Conservation (phyloP, 2,329 filamentous ascomycete species). For the Colletotrichum sidae region DNA sequence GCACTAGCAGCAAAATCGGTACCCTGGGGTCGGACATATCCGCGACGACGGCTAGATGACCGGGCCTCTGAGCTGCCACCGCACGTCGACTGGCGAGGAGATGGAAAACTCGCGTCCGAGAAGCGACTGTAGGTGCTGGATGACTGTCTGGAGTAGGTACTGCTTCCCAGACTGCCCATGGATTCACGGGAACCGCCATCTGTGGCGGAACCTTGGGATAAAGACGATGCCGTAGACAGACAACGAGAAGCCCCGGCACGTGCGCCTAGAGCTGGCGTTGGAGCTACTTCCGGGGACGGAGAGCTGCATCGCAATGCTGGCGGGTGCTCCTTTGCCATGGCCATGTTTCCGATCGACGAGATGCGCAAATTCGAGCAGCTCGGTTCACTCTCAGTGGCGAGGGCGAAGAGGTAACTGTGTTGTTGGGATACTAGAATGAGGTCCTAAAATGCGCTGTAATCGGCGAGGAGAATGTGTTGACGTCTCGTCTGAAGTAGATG, state of each 20-base stretch:
- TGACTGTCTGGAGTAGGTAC: slow-evolving; percentile 71
- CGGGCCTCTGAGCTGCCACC: slow-evolving; percentile 52
- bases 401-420: not conserved
- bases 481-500: slow-evolving; percentile 23
- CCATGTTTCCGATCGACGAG: slow-evolving; percentile 42
- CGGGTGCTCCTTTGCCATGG: slow-evolving; percentile 47
- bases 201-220: slow-evolving; percentile 66
- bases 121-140: slow-evolving; percentile 66
- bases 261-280: slow-evolving; percentile 71
- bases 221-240: slow-evolving; percentile 71
- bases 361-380: slow-evolving; percentile 10
- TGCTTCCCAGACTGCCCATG: slow-evolving; percentile 67
- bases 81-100: slow-evolving; percentile 60
- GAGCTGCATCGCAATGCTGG: slow-evolving; percentile 64
- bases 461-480: slow-evolving; percentile 4
- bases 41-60: slow-evolving; percentile 67
- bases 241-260: slow-evolving; percentile 71
- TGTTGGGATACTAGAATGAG: not conserved
- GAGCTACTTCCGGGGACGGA: slow-evolving; percentile 73
- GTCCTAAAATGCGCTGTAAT: slow-evolving; percentile 5
- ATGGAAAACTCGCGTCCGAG: slow-evolving; percentile 55
- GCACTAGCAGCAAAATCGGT: slow-evolving; percentile 93
- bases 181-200: slow-evolving; percentile 64
- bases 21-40: slow-evolving; percentile 88
- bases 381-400: slow-evolving; percentile 3